Conservation (phyloP, 2,329 filamentous ascomycete genomes). For the Verticillium zaregamsianum region DNA sequence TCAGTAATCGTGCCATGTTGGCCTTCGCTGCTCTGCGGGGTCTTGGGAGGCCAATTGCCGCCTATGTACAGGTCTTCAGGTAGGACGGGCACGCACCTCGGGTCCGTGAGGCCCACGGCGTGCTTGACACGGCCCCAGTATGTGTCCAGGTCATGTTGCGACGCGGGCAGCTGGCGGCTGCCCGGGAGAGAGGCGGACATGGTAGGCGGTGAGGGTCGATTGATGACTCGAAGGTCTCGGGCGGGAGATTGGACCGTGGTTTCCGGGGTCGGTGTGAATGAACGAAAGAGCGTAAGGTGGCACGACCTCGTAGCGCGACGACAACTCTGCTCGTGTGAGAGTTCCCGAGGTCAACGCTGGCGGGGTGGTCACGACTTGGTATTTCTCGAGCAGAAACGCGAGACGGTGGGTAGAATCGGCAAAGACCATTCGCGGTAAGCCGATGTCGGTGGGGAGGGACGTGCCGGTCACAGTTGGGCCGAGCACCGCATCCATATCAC, state of each 20-base stretch:
- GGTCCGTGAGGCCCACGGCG: constrained; percentile 85
- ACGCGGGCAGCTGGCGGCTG: constrained; percentile 78
- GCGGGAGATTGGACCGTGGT: background rate
- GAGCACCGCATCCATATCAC: no score
- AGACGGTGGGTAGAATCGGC: background rate
- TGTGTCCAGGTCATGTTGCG: constrained; percentile 86
- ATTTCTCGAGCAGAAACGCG: background rate
- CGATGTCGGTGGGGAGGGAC: background rate
- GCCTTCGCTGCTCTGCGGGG: background rate
- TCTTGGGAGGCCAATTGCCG: background rate
- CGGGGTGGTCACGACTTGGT: background rate
- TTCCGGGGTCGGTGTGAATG: background rate
- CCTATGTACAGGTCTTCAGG: background rate
- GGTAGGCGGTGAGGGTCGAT: constrained; percentile 7
- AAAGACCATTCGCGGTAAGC: background rate
- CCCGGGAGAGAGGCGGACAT: constrained; percentile 67
- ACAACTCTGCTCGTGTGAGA: background rate
- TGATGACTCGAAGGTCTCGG: background rate
- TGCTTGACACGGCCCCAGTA: constrained; percentile 96
- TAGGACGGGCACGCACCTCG: constrained; percentile 65
- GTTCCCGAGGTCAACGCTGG: background rate
- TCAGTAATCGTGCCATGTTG: background rate
- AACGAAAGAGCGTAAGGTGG: background rate
- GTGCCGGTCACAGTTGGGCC: background rate
- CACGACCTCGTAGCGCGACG: background rate